Evolutionary conservation across 2,329 filamentous ascomycete genomes (phyloP), one percentile per base, ranked within the genome.

Genomic region (Aspergillus alliaceus): DNA sequence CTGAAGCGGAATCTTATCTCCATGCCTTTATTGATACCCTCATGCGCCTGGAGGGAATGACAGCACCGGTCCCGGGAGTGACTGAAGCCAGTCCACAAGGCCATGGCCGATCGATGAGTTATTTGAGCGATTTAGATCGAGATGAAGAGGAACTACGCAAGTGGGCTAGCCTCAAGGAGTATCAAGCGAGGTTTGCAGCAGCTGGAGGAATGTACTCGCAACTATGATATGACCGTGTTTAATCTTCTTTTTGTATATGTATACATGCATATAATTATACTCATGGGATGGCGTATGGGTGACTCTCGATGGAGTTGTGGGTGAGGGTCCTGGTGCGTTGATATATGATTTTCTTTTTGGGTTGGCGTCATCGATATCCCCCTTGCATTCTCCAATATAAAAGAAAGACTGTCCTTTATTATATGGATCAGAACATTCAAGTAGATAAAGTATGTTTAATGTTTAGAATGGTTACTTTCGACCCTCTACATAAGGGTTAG

Each of bases 121-220:
- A 75, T 57, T 32, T 71, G 2, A 73, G 69, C 39, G 68, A 74
- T 44, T 65, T 81, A 20, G 80, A 90, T 61, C 85, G 87, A 37
- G 90, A 95, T 64, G 90, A 93, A 66, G 84, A 88, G 52, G 90
- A 95, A 72, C 74, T 95, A 63, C 80, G 85, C 20, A 82, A 86
- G 57, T 96, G 91, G 91, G 88, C 89, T 0, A 90, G 90, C 69
- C 74, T 96, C 62, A 82, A 90, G 57, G 89, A 93, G 52, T 90
- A 90, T 63, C 91, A 96, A 73, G 74, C 87, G 60, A 86, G 87
- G 56, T 90, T 92, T 69, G 84, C 86, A 8, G 83, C 86, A 54
- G 82, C 82, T 34, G 88, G 86, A 1, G 88, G 86, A 22, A 27
- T 70, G 29, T 48, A 73, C 25, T 68, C 66, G 25, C 67, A 73